Evolutionary conservation across 2,329 filamentous ascomycete species (phyloP), one percentile per base, ranked within the genome.

Genomic region (Ampelomyces quisqualis): DNA sequence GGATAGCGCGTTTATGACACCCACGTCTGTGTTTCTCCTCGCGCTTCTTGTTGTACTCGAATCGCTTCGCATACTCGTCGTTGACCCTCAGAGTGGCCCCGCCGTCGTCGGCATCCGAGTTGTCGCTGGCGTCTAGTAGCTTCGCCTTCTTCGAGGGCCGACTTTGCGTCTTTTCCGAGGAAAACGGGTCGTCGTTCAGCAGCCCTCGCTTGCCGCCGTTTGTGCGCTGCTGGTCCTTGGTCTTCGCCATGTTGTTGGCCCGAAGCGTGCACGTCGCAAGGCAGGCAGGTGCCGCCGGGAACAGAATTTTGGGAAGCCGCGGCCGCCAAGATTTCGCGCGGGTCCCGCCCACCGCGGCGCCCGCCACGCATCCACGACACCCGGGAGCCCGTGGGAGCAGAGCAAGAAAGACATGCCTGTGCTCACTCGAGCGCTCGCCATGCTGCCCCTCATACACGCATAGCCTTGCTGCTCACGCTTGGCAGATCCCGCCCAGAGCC

Each of bases 31-130:
- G 84, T 50, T 82, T 74, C 67, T 98, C 93, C 64, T 95, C 90
- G 43, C 91, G 81, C 73, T 95, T 95, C 75, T 97, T 96, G 73
- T 98, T 98, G 72, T 97, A 80, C 69, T 98, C 93, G 58, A 95
- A 97, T 27, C 88, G 79, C 55, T 80, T 82, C 29, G 93, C 93
- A 68, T 85, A 98, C 37, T 94, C 88, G 65, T 90, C 77, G 69
- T 98, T 97, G 70, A 98, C 84, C 65, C 86, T 90, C 66, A 97
- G 57, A 32, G 57, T 51, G 7, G 56, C 57, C 21, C 49, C 55
- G 34, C 52, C 59, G 1, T 53, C 52, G 10, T 57, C 56, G 34
- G 42, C 50, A 34, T 64, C 64, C 6, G 55, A 57, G 21, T 58
- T 54, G 43, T 64, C 63, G 54, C 58, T 64, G 41, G 68, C 60